These are phyloP conservation scores for Nakazawaea populi DNA, from an alignment of 805 yeast species.

Conservation along the genomic window DNA sequence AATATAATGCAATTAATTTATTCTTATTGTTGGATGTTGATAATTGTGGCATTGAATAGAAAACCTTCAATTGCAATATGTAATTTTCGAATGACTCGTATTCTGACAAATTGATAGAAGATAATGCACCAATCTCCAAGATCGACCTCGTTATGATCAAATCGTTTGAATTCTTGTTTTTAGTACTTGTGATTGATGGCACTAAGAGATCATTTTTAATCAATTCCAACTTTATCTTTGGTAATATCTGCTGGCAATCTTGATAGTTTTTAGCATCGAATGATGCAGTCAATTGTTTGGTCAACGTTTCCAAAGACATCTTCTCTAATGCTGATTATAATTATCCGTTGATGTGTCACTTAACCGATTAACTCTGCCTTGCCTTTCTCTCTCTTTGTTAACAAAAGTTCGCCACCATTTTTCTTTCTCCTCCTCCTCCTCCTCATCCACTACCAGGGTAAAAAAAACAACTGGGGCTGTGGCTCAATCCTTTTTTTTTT, in stretches of 20 bases:
- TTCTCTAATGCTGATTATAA: not conserved
- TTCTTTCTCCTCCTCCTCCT: not conserved
- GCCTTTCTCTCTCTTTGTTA: not conserved
- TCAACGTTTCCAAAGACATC: constrained; percentile 63
- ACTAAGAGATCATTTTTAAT: constrained; percentile 73
- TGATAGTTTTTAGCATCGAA: constrained; percentile 59
- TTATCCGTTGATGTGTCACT: no score
- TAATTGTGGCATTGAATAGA: constrained; percentile 41
- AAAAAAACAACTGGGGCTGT: not conserved
- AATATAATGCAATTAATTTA: constrained; percentile 69
- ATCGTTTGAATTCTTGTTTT: constrained; percentile 47
- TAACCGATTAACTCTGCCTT: not conserved
- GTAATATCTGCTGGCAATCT: constrained; percentile 55
- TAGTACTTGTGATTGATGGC: constrained; percentile 41
- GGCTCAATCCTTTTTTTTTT: not conserved
- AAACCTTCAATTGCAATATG: constrained; percentile 70
- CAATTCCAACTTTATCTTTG: constrained; percentile 71
- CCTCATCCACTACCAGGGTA: not conserved
- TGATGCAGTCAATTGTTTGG: constrained; percentile 60
- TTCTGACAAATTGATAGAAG: constrained; percentile 59
- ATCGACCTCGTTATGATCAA: constrained; percentile 74
- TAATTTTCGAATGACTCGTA: constrained; percentile 65
- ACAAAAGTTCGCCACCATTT: not conserved
- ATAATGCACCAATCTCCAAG: constrained; percentile 82
- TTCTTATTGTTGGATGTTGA: constrained; percentile 52